A percentile compares a stretch with the other conserved stretches of the same genome.
phyloP scores from a whole-genome alignment of 768 basidiomycete species.

The Multifurca ochricompacta region DNA sequence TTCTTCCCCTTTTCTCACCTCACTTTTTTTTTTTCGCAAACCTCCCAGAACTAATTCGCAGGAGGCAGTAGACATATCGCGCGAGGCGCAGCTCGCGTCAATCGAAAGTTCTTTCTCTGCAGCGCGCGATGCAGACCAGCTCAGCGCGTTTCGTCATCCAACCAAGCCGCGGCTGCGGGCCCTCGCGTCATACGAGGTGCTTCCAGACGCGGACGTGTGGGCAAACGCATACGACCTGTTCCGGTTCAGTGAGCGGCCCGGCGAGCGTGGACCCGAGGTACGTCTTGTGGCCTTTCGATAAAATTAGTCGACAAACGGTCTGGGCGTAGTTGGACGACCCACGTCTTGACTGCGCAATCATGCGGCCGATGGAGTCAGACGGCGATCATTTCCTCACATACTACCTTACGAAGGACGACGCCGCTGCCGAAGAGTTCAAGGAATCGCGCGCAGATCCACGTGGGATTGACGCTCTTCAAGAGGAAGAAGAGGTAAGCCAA shows the following conservation, averaged over 20 bases:
- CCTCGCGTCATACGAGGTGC: constrained; percentile 72
- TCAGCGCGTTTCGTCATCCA: constrained; percentile 60
- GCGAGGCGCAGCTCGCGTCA: constrained; percentile 62
- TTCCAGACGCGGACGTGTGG: constrained; percentile 84
- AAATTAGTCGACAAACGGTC: background rate
- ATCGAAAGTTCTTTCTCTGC: constrained; percentile 73
- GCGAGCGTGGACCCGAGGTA: constrained; percentile 67
- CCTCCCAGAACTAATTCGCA: constrained; percentile 38
- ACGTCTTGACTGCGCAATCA: constrained; percentile 74
- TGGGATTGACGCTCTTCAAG: constrained; percentile 39
- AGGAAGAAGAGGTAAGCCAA: constrained; percentile 44
- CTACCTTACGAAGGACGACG: constrained; percentile 73
- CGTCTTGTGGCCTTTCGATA: constrained; percentile 21
- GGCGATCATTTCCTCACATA: constrained; percentile 84
- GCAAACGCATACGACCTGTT: constrained; percentile 85
- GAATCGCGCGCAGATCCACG: constrained; percentile 36
- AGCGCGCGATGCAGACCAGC: constrained; percentile 51
- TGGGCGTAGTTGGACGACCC: constrained; percentile 58
- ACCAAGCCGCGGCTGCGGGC: constrained; percentile 70
- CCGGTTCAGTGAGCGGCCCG: constrained; percentile 77
- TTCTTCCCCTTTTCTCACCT: background rate
- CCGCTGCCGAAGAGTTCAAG: constrained; percentile 60
- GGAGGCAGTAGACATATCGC: constrained; percentile 59
- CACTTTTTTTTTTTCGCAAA: background rate
- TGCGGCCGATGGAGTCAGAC: constrained; percentile 83